A percentile compares a stretch with the other conserved stretches of the same genome.
Conservation (phyloP, 176 grass and related monocot species). For the Carex littledalei region DNA sequence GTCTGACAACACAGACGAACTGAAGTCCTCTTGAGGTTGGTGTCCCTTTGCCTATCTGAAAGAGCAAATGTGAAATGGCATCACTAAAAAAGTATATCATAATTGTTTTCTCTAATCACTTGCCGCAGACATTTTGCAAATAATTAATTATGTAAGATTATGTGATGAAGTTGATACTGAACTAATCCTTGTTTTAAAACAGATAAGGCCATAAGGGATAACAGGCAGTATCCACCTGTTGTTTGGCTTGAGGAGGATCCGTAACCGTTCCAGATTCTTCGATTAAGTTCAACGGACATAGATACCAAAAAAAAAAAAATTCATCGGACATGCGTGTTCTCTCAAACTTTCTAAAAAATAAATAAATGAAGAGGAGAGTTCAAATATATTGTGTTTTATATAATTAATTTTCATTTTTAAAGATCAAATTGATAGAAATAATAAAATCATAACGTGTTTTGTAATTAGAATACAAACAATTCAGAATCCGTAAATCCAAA, state of each 20-base stretch:
- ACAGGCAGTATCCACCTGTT: too few species aligned
- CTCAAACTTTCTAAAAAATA: neutral
- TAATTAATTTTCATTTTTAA: too few species aligned
- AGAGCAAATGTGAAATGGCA: neutral
- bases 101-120: neutral
- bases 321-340: neutral
- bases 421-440: too few species aligned
- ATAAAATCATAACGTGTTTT: too few species aligned
- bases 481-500: too few species aligned
- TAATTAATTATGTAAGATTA: neutral
- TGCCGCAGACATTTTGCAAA: neutral
- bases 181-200: neutral
- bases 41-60: neutral
- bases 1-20: neutral
- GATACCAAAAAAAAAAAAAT: neutral
- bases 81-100: neutral
- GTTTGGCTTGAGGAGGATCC: too few species aligned
- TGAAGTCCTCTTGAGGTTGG: neutral
- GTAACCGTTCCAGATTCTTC: neutral
- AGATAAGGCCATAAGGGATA: neutral
- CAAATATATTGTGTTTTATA: too few species aligned
- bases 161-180: neutral
- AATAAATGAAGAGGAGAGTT: neutral
- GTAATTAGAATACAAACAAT: too few species aligned
- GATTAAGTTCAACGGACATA: neutral